Evolutionary conservation across 148 eudicot species (phyloP).

Genomic region (Rhododendron simsii): DNA sequence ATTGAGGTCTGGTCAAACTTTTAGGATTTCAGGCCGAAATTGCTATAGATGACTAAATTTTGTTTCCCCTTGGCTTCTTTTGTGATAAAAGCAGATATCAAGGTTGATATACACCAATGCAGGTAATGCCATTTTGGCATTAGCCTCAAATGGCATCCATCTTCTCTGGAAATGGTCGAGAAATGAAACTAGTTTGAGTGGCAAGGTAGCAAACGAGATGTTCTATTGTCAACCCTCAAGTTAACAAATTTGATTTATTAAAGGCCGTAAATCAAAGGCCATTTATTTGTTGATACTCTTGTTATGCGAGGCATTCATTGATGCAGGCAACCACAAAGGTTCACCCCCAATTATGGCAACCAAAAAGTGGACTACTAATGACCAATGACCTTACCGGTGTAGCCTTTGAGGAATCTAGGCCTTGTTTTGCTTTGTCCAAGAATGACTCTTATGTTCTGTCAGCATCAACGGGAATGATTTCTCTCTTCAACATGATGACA

Average conservation of each 20-base stretch:
- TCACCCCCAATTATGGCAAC: slow-evolving; percentile 43
- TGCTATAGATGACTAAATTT: neutral
- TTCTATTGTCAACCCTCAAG: neutral
- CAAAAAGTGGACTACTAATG: slow-evolving; percentile 44
- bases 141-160: slow-evolving; percentile 45
- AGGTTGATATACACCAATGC: slow-evolving; percentile 49
- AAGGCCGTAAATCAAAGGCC: neutral
- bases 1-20: neutral
- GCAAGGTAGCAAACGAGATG: slow-evolving; percentile 24
- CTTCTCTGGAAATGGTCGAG: slow-evolving; percentile 49
- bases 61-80: neutral
- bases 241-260: neutral
- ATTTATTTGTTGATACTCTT: neutral
- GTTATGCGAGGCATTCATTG: neutral
- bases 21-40: neutral
- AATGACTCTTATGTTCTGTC: slow-evolving; percentile 58
- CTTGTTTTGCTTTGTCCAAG: slow-evolving; percentile 48
- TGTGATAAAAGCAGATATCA: slow-evolving; percentile 28
- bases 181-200: slow-evolving; percentile 27
- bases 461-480: slow-evolving; percentile 48
- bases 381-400: slow-evolving; percentile 34
- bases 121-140: slow-evolving; percentile 43
- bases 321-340: slow-evolving; percentile 37
- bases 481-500: slow-evolving; percentile 42
- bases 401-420: slow-evolving; percentile 27